Evolutionary conservation across 345 rosid genomes (phyloP), one percentile per base, ranked within the genome.

Genomic region (Brassica cretica): DNA sequence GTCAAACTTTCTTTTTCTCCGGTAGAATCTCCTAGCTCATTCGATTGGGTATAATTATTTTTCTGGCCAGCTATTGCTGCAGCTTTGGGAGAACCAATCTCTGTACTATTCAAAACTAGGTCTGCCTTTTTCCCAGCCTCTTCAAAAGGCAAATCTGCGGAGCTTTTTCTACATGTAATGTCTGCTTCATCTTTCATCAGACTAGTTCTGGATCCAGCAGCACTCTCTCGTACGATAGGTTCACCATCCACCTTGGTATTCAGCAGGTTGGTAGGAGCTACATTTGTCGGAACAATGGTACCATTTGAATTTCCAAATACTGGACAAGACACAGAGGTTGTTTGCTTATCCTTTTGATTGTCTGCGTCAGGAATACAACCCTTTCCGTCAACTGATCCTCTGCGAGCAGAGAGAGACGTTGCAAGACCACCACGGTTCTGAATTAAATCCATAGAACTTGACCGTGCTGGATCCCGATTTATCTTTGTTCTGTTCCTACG

Each of bases 401-500:
- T 87, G 66, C 79, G 90, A 79, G 82, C 74, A 66, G 89, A 83
- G 67, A 87, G 60, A 71, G 88, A 84, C 8, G 90, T 84, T 66
- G 92, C 93, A 78, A 88, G 90, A 67, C 87, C 90, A 78, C 88
- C 90, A 81, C 88, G 93, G 82, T 82, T 83, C 76, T 89, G 96
- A 84, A 72, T 81, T 68, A 87, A 65, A 79, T 91, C 99, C 32
- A 84, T 84, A 44, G 97, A 90, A 84, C 90, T 86, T 70, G 94
- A 88, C 77, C 93, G 88, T 68, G 89, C 89, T 76, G 87, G 86
- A 82, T 93, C 98, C 75, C 95, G 93, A 74, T 86, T 96, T 64
- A 86, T 84, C 84, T 88, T 87, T 41, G 97, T 90, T 86, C 99
- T 87, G 72, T 96, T 88, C 84, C 99, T 91, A 76, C 99, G 87